phyloP scores from a whole-genome alignment of 306 rosid species.

The Inga laurina region DNA sequence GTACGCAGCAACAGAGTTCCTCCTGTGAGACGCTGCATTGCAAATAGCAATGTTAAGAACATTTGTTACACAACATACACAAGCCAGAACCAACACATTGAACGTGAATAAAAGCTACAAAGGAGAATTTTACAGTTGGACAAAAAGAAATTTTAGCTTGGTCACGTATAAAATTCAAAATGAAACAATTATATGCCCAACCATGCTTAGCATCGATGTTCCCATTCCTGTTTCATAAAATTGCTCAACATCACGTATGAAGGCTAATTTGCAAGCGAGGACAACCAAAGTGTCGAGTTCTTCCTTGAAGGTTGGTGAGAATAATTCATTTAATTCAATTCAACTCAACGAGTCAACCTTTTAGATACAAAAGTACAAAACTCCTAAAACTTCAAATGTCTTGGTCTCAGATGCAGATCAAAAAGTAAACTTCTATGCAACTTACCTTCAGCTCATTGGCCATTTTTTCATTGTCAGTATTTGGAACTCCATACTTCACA shows the following conservation, averaged over 20 bases:
- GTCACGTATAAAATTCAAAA: background rate
- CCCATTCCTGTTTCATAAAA: slow-evolving; percentile 5
- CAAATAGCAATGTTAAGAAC: slow-evolving; percentile 29
- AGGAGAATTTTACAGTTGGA: background rate
- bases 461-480: slow-evolving; percentile 72
- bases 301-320: background rate
- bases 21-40: slow-evolving; percentile 79
- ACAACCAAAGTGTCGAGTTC: slow-evolving; percentile 11
- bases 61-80: background rate
- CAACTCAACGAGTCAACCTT: background rate
- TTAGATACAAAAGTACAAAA: slow-evolving; percentile 2
- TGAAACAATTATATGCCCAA: background rate
- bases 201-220: background rate
- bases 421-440: slow-evolving; percentile 27
- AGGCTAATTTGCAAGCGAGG: background rate
- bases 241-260: background rate
- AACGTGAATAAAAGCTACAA: background rate
- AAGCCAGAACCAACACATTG: slow-evolving; percentile 8
- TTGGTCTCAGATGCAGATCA: background rate
- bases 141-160: background rate
- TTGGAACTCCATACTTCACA: slow-evolving; percentile 72
- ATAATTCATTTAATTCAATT: slow-evolving; percentile 10
- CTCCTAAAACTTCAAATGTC: slow-evolving; percentile 25
- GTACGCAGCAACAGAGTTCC: slow-evolving; percentile 81
- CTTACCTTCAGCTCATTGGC: slow-evolving; percentile 86